A percentile compares a stretch with the other conserved stretches of the same genome.
These are phyloP conservation scores for Penicillium lividum DNA, from an alignment of 495 filamentous ascomycete genomes.

Conservation along the genomic window DNA sequence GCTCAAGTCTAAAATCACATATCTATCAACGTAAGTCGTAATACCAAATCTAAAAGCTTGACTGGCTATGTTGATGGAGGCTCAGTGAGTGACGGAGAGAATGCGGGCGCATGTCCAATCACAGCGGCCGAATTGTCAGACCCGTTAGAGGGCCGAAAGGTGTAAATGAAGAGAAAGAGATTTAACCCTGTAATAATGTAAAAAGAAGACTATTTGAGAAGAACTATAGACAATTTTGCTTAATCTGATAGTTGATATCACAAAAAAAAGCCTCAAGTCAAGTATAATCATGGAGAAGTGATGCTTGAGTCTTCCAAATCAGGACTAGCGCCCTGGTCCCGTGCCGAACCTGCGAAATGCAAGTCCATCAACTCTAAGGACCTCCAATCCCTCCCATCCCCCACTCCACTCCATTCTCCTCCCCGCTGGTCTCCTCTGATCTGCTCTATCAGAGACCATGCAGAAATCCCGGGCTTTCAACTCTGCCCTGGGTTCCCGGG, in stretches of 20 bases:
- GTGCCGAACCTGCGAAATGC: slow-evolving; percentile 30
- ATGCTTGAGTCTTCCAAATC: slow-evolving; percentile 6
- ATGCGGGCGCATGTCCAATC: slow-evolving; percentile 19
- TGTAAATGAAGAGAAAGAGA: neutral
- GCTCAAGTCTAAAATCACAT: too few species aligned
- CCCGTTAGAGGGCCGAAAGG: slow-evolving; percentile 4
- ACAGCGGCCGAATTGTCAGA: slow-evolving; percentile 30
- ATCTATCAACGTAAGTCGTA: neutral
- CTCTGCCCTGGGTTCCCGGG: slow-evolving; percentile 45
- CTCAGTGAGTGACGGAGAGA: neutral
- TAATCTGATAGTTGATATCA: neutral
- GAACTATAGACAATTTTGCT: neutral
- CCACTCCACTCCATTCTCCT: slow-evolving; percentile 36
- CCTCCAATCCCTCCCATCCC: slow-evolving; percentile 35
- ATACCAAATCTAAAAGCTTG: neutral
- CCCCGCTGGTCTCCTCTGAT: slow-evolving; percentile 34
- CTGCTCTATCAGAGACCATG: slow-evolving; percentile 46
- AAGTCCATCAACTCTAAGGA: slow-evolving; percentile 18
- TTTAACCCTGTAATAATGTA: neutral
- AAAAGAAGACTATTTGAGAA: neutral
- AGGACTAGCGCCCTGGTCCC: slow-evolving; percentile 42
- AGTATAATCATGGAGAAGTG: neutral
- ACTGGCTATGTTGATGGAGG: neutral
- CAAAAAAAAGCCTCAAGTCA: neutral
- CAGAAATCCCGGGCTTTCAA: slow-evolving; percentile 52